A percentile compares a stretch with the other conserved stretches of the same genome.
These are phyloP conservation scores for Saccharomycopsis guyanensis DNA, from an alignment of 805 yeast genomes.

Conservation along the genomic window DNA sequence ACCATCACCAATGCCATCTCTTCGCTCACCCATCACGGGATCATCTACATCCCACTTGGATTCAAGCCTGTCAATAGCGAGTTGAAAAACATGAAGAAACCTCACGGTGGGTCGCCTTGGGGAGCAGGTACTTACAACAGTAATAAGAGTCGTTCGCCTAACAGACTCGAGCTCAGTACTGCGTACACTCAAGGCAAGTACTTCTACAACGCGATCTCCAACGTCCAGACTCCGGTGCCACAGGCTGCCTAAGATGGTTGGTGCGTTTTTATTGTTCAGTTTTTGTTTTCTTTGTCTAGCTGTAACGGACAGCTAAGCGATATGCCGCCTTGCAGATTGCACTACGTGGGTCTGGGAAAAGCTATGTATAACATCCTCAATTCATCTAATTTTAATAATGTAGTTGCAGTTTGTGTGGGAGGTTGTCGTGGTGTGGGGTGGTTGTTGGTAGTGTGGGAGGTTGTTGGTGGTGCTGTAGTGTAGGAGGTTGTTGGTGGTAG, in stretches of 20 bases:
- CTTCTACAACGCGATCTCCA: conserved; percentile 31
- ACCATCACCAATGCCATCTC: conserved; percentile 50
- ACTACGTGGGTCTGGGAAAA: too few species aligned
- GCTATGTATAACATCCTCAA: too few species aligned
- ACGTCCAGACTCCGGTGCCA: neutral
- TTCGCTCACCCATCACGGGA: conserved; percentile 56
- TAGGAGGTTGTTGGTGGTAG: neutral
- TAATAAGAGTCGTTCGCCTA: conserved; percentile 57
- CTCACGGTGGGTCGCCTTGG: conserved; percentile 64
- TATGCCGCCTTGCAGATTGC: too few species aligned
- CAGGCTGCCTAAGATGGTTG: neutral
- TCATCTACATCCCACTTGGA: conserved; percentile 62
- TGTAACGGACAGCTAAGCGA: too few species aligned
- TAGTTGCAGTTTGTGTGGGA: too few species aligned
- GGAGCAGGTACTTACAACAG: conserved; percentile 61
- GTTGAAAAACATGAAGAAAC: conserved; percentile 42
- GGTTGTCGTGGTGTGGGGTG: too few species aligned
- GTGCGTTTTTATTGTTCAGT: neutral
- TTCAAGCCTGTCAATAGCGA: conserved; percentile 41
- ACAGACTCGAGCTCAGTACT: conserved; percentile 45
- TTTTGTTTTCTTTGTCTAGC: too few species aligned
- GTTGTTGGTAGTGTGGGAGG: neutral
- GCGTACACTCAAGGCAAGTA: conserved; percentile 52
- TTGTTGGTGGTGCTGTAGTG: neutral
- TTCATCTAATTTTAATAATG: too few species aligned